Base-by-base conservation (phyloP, 768 basidiomycete species). In the Tubosaeta sp. region DNA sequence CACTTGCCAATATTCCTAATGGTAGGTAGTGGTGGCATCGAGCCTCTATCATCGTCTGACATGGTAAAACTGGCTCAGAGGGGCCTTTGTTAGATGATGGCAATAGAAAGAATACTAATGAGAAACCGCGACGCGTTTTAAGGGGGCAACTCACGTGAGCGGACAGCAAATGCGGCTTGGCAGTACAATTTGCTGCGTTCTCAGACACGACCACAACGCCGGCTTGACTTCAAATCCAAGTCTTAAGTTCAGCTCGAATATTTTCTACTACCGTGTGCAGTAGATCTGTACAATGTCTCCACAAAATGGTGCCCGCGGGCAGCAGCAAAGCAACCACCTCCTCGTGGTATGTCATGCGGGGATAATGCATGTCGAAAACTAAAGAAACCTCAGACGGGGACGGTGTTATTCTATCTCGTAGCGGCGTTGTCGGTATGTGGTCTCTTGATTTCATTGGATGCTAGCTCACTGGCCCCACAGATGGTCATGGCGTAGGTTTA, bases 331-430 rank as follows among this genome's bases (percentile, higher is more conserved):
- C 19, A 67, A 53, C 25, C 66, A 48, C 38, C 55, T 71, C 44
- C 64, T 66, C 10, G 68, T 71, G 35, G 68, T 69, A 60, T 51
- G 70, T 59, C 40, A 30, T 51, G 30, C 41, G 6, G 29, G 39
- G 12, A 34, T 51, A 48, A 32, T 45, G 6, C 16, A 21, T 25
- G 29, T 55, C n/a, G 25, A 31, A 5, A 27, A 32, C 54, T 58
- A 18, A 59, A 52, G 44, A 22, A 25, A 9, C 22, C 35, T 47
- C 60, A 91, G 90, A 78, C 71, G 32, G 85, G 79, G 40, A 89
- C 90, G 8, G 88, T 94, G 8, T 64, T 77, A 12, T 94, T 94
- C 70, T 94, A 94, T 65, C 80, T 94, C 49, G 79, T 92, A n/a
- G 90, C 91, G 48, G 91, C 91, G 21, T 70, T 94, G 51, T 78